Base-by-base conservation (phyloP, 2,329 filamentous ascomycete species). In the Harringtonia aguacate region DNA sequence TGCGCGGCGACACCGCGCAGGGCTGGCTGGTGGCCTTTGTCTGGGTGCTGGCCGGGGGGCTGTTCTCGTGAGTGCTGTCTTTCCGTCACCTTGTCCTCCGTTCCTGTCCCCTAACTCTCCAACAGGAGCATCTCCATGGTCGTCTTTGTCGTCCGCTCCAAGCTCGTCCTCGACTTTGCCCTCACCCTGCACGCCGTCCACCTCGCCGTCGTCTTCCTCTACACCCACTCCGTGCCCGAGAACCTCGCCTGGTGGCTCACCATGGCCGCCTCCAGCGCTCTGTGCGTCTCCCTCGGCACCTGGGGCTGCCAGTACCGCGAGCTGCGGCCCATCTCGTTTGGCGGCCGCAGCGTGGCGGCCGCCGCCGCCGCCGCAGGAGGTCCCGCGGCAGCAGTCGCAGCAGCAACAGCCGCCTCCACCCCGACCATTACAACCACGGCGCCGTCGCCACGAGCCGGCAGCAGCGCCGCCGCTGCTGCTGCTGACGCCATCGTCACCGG, bases 281-380 rank as follows among this genome's bases (percentile, higher is more conserved):
- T 69, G 4, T 65, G 67, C 27, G 62, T 73, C 9, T 76, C 69
- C 38, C 68, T 92, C 2, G 89, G 86, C 4, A 82, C 94, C 31
- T 97, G 90, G 86, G 86, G 82, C 4, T 97, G 90, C 59, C 86
- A 82, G 57, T 94, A 88, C 71, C 75, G 90, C 48, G 92, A 98
- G 64, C 67, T 98, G 45, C 75, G 79, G 56, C 90, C 92, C 12
- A 94, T 97, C 54, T 82, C 77, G 47, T 95, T 97, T 58, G 87
- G 87, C 18, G 82, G 82, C 3, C 68, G 61, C 9, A 58, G 61
- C 8, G 62, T 24, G 10, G 14, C 29, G 22, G 49, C 48, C 27
- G 43, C 35, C 36, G 53, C 49, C 3, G 52, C 43, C 1, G 55
- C 44, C 3, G 52, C 48, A 9, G 58, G 15, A 8, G 17, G 15